Conservation (phyloP, 306 rosid genomes). For the Pyrus betulifolia region DNA sequence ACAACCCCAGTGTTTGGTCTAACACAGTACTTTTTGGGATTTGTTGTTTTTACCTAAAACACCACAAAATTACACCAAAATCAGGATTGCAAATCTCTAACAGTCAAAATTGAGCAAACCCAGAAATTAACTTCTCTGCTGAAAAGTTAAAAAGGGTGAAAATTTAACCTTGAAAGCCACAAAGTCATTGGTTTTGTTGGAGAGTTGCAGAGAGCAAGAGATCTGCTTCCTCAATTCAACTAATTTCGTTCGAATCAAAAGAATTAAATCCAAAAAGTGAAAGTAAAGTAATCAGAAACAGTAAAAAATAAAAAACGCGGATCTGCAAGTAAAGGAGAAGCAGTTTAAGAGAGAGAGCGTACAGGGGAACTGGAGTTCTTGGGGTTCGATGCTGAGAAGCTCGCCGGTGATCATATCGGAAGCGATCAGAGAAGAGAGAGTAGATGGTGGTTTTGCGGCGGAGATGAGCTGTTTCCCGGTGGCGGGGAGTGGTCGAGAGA, state of each 20-base stretch:
- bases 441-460: slow-evolving; percentile 18
- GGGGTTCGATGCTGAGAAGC: slow-evolving; percentile 66
- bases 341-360: neutral
- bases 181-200: slow-evolving; percentile 54
- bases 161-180: slow-evolving; percentile 72
- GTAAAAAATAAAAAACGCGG: slow-evolving; percentile 6
- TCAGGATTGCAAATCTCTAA: slow-evolving; percentile 17
- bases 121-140: neutral
- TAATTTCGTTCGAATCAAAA: slow-evolving; percentile 5
- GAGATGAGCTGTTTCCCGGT: slow-evolving; percentile 14
- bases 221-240: slow-evolving; percentile 96
- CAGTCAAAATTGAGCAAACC: neutral
- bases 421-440: slow-evolving; percentile 25
- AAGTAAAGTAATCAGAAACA: slow-evolving; percentile 25
- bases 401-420: slow-evolving; percentile 74
- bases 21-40: slow-evolving; percentile 92
- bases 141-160: slow-evolving; percentile 2
- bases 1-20: slow-evolving; percentile 94
- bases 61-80: slow-evolving; percentile 27
- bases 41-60: slow-evolving; percentile 79
- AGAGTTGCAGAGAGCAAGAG: slow-evolving; percentile 74
- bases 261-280: neutral
- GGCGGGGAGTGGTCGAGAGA: neutral
- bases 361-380: slow-evolving; percentile 85
- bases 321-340: slow-evolving; percentile 12